phyloP scores from a whole-genome alignment of 495 filamentous ascomycete species.

The Aspergillus egyptiacus region DNA sequence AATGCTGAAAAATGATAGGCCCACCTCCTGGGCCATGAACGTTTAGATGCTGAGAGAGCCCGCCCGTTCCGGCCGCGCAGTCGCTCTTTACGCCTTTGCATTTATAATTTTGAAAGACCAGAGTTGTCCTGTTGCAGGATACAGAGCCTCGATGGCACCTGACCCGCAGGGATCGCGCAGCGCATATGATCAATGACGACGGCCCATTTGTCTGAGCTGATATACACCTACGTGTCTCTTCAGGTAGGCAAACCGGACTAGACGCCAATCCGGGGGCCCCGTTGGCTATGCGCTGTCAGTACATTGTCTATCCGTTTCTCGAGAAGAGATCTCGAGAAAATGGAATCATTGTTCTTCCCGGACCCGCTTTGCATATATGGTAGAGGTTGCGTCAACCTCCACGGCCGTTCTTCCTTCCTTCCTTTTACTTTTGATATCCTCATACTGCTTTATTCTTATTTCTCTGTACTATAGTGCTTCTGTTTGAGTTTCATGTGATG shows the following conservation, averaged over 20 bases:
- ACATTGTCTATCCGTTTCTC: constrained; percentile 2
- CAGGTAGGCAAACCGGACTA: neutral
- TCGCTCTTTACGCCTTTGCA: neutral
- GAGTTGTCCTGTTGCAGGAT: neutral
- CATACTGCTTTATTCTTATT: neutral
- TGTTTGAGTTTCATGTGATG: neutral
- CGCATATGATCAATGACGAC: neutral
- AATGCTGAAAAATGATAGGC: constrained; percentile 23
- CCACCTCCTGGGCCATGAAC: neutral
- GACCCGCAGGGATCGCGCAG: neutral
- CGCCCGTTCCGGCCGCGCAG: neutral
- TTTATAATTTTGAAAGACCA: neutral
- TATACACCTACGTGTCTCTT: neutral
- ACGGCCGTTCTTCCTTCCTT: neutral
- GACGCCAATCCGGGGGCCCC: neutral
- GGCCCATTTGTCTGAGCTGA: too few species aligned
- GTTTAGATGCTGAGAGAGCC: neutral
- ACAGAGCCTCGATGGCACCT: neutral
- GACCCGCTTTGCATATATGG: constrained; percentile 8
- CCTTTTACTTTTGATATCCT: neutral
- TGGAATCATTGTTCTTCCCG: neutral
- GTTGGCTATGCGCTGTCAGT: neutral
- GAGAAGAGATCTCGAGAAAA: neutral
- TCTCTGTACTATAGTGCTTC: constrained; percentile 4
- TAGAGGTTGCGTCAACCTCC: constrained; percentile 4